Base-by-base conservation (phyloP, 495 filamentous ascomycete genomes). In the Xylaria palmicola region DNA sequence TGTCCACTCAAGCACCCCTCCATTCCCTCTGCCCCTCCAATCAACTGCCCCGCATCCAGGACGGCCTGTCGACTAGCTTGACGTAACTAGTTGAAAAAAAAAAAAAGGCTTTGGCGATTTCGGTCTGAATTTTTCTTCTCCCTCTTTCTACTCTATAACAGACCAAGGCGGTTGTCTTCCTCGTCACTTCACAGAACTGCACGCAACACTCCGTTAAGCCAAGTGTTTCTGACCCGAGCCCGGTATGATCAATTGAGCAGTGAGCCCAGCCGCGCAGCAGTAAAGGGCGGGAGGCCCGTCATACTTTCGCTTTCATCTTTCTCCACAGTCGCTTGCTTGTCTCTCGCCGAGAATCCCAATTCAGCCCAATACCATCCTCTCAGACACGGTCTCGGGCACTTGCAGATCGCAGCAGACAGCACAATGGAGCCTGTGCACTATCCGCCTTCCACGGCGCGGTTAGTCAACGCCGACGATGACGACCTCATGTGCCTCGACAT, bases 401-500 rank as follows among this genome's bases (percentile, higher is more conserved):
- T 34, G 29, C 39, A 6, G 36, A 15, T 1, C 34, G 15, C 24
- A 17, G 17, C 30, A 61, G 8, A 30, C 36, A 40, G 24, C 65
- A 72, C 63, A 50, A 83, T 80, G 74, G 65, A 75, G n/a, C 66
- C 71, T 40, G 66, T 62, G 19, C 56, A 80, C 58, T 78, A 85
- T 60, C 72, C 80, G 27, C 87, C 89, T 17, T 81, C 83, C 52
- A 75, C 83, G 57, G 83, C 84, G 54, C 74, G 75, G 63, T 68
- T 80, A 39, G 69, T 77, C 58, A 68, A 72, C 58, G 62, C 72
- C 26, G 72, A 80, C 19, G 79, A 78, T 56, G 85, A 86, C 62
- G 78, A 79, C 24, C 74, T 88, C 62, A 84, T 93, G 75, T 85
- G 85, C 67, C 87, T 98, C 57, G 93, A 98, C 76, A 84, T 98